Base-by-base conservation (phyloP, 1,139 yeast genomes). In the Ogataea hybrid region DNA sequence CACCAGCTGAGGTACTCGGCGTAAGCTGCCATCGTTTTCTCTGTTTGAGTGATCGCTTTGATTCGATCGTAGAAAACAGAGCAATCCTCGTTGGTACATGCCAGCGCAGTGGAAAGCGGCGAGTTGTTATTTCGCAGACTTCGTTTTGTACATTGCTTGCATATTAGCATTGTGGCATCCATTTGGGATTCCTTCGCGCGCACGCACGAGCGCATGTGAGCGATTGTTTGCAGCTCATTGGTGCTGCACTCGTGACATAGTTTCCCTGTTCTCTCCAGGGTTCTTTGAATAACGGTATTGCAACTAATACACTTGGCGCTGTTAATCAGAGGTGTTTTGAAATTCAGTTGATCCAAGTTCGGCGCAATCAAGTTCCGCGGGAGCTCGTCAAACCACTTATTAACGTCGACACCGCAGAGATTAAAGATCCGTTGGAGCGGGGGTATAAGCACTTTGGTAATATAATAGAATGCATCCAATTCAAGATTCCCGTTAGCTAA, bases 351-450 rank as follows among this genome's bases (percentile, higher is more conserved):
- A 8, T 44, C 39, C 11, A 44, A 39, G 11, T 48, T 45, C 6
- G 34, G 30, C 25, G 50, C 44, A 8, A 45, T 41, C 27, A 62
- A 29, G 17, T 51, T 50, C 43, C 71, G 72, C 1, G 95, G 88
- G 65, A 89, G 69, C 31, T 81, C 87, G n/a, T 65, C 64, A 51
- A 81, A 86, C 98, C 98, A 92, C 2, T 69, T 69, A 40, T 70
- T 70, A 5, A 90, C 71, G 63, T 88, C 85, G 1, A 84, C 94
- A 0, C 98, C 98, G 48, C 89, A 67, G 20, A 90, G 66, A 55
- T 82, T 84, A 62, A 92, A 86, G 3, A 92, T 67, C 45, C 98
- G 69, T 50, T 87, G 95, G 41, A 92, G 64, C 0, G 98, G 97
- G 1, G 98, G 98, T 4, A 90, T 78, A 39, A 92, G 64, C 5